phyloP scores from a whole-genome alignment of 257 asterid genomes.

The Solanum chilense region DNA sequence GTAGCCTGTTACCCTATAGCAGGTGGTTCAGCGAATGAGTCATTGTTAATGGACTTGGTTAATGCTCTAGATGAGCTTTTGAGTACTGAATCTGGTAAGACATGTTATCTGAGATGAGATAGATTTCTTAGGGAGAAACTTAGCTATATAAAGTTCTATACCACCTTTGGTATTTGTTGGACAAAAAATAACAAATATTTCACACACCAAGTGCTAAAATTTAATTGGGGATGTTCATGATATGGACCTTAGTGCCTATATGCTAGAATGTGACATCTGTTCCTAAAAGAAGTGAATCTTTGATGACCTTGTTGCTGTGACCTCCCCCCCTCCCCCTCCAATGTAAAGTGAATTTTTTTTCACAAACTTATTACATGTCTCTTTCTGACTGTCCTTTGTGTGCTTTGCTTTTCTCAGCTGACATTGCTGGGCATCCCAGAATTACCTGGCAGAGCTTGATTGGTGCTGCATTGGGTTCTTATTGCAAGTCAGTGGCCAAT shows the following conservation, averaged over 20 bases:
- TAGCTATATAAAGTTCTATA: neutral
- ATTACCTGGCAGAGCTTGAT: conserved; percentile 57
- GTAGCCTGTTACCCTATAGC: conserved; percentile 49
- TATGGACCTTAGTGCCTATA: neutral
- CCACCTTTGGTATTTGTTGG: neutral
- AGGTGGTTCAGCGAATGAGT: conserved; percentile 28
- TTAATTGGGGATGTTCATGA: neutral
- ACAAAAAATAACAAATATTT: neutral
- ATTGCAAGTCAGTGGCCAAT: conserved; percentile 28
- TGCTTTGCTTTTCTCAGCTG: conserved; percentile 5
- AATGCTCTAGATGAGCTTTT: conserved; percentile 58
- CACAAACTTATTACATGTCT: conserved; percentile 1
- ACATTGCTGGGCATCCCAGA: conserved; percentile 27
- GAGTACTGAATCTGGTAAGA: conserved; percentile 48
- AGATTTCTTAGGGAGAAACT: neutral
- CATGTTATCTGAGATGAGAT: conserved; percentile 2
- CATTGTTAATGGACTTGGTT: conserved; percentile 53
- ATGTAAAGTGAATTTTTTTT: neutral
- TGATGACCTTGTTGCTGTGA: neutral
- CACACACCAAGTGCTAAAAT: neutral
- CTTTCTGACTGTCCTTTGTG: neutral
- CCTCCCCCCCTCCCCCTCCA: neutral
- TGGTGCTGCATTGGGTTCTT: conserved; percentile 62
- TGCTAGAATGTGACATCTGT: neutral
- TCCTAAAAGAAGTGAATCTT: neutral